Conservation (phyloP, 352 stramenopile species). For the Globisporangium nunn region DNA sequence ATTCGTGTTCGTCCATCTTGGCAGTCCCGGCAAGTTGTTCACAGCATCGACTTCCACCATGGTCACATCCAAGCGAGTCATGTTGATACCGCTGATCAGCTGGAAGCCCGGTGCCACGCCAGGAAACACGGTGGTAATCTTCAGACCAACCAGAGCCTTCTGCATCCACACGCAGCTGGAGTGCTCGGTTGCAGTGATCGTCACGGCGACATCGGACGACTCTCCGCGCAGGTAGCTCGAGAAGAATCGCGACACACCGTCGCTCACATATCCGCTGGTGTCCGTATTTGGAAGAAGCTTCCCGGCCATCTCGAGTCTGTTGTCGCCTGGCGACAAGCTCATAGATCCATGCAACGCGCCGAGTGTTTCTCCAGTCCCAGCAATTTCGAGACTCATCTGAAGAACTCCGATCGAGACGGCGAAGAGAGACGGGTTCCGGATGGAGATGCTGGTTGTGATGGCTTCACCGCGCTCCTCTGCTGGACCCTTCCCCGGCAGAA, state of each 20-base stretch:
- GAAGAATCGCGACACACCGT: constrained; percentile 51
- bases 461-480: constrained; percentile 31
- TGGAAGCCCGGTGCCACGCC: constrained; percentile 49
- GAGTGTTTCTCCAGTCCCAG: constrained; percentile 28
- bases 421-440: constrained; percentile 70
- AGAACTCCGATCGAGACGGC: constrained; percentile 54
- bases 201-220: constrained; percentile 45
- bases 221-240: constrained; percentile 55
- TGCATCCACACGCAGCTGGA: constrained; percentile 55
- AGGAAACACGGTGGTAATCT: constrained; percentile 55
- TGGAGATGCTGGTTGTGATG: constrained; percentile 50
- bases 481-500: constrained; percentile 37
- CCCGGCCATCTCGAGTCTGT: constrained; percentile 39
- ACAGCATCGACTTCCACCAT: constrained; percentile 24
- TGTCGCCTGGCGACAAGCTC: constrained; percentile 44
- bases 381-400: constrained; percentile 41
- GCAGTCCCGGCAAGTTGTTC: constrained; percentile 2
- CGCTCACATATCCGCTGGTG: constrained; percentile 34
- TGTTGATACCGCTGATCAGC: constrained; percentile 55
- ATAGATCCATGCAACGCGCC: constrained; percentile 45
- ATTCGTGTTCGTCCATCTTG: constrained; percentile 44
- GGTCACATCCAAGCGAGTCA: constrained; percentile 61
- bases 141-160: constrained; percentile 48
- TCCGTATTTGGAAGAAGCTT: constrained; percentile 41
- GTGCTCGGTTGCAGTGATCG: constrained; percentile 42